Conservation (phyloP, 495 filamentous ascomycete species). For the Entonaema liquescens region DNA sequence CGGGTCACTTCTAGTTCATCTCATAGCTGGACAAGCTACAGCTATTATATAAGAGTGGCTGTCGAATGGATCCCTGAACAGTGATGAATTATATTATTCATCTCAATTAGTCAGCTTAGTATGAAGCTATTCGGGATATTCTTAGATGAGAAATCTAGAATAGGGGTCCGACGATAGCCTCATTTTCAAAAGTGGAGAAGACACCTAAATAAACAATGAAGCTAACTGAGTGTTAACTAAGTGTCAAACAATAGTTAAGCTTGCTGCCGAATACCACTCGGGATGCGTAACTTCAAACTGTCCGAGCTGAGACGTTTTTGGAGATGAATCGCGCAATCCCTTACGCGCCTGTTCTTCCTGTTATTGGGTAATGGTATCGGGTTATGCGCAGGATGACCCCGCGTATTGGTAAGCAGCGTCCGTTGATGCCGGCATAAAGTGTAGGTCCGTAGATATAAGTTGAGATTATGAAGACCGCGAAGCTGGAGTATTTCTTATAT, state of each 20-base stretch:
- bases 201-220: too few relatives aligned
- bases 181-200: too few relatives aligned
- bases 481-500: neutral
- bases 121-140: neutral
- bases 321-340: neutral
- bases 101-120: neutral
- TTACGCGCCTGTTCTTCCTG: neutral
- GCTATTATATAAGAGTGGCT: neutral
- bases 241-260: too few relatives aligned
- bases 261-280: neutral
- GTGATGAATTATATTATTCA: neutral
- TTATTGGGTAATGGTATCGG: neutral
- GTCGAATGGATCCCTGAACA: neutral
- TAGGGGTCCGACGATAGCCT: too few relatives aligned
- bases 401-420: conserved; percentile 24
- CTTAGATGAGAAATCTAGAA: too few relatives aligned
- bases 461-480: too few relatives aligned
- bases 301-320: neutral
- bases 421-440: neutral
- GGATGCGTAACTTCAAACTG: neutral
- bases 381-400: conserved; percentile 2
- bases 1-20: neutral
- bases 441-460: neutral
- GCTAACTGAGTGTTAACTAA: too few relatives aligned
- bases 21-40: neutral